Evolutionary conservation across 208 protist species (phyloP).

Genomic region (Herpetomonas samuelpessoai): DNA sequence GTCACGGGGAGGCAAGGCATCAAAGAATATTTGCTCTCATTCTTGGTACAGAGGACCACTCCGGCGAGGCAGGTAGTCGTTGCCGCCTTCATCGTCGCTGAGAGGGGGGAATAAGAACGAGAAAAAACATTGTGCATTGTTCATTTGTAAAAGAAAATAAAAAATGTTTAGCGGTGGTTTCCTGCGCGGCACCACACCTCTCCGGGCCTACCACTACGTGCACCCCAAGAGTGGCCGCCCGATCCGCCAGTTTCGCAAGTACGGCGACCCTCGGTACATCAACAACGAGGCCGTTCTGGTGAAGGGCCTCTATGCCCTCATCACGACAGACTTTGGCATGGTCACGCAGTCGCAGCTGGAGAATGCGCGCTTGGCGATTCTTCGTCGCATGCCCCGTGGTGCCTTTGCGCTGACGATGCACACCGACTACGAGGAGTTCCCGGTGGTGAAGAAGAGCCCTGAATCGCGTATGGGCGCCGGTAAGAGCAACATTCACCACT

Average conservation of each 20-base stretch:
- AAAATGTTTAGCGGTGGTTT: slow-evolving; percentile 19
- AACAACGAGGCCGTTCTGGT: slow-evolving; percentile 90
- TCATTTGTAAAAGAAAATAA: slow-evolving; percentile 10
- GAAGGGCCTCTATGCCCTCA: slow-evolving; percentile 72
- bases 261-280: slow-evolving; percentile 88
- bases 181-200: slow-evolving; percentile 29
- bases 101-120: no score
- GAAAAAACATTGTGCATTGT: slow-evolving; percentile 8
- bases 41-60: no score
- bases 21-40: no score
- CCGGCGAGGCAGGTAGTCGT: no score
- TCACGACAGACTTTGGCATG: slow-evolving; percentile 90
- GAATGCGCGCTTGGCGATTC: slow-evolving; percentile 82
- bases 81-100: no score
- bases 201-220: slow-evolving; percentile 85
- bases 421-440: slow-evolving; percentile 91
- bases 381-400: slow-evolving; percentile 82
- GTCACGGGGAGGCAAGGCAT: no score
- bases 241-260: slow-evolving; percentile 79
- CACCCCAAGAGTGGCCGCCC: slow-evolving; percentile 83
- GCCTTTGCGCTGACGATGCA: slow-evolving; percentile 84
- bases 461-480: slow-evolving; percentile 89
- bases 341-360: slow-evolving; percentile 88
- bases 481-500: slow-evolving; percentile 91
- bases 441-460: slow-evolving; percentile 84